These are phyloP conservation scores for Metschnikowia picachoensis DNA, from an alignment of 805 yeast species.

Conservation along the genomic window DNA sequence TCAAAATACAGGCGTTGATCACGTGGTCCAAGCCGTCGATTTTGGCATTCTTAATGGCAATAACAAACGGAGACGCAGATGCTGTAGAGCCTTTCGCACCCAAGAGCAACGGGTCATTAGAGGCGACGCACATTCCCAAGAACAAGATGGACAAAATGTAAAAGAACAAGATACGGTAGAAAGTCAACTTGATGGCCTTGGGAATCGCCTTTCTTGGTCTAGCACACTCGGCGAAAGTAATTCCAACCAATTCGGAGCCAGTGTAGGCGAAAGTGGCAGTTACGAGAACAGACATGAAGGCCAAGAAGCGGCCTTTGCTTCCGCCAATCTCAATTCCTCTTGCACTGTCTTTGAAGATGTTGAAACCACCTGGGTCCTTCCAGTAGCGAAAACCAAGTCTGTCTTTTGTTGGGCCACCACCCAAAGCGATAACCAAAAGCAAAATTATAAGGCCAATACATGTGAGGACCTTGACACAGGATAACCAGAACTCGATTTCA, in stretches of 20 bases:
- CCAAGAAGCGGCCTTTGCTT: conserved; percentile 52
- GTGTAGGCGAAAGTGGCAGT: conserved; percentile 67
- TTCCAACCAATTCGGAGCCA: conserved; percentile 68
- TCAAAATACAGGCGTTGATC: conserved; percentile 19
- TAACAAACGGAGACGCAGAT: conserved; percentile 21
- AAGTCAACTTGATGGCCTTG: conserved; percentile 63
- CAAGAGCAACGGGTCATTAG: conserved; percentile 18
- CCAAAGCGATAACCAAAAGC: conserved; percentile 61
- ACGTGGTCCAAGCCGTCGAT: conserved; percentile 22
- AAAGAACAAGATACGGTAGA: conserved; percentile 61
- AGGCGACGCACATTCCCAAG: conserved; percentile 56
- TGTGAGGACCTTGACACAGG: conserved; percentile 60
- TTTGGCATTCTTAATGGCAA: conserved; percentile 21
- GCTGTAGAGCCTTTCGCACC: conserved; percentile 16
- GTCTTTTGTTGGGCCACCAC: conserved; percentile 76
- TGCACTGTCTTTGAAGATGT: conserved; percentile 41
- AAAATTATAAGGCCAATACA: conserved; percentile 64
- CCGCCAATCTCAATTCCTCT: conserved; percentile 37
- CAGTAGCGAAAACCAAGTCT: conserved; percentile 71
- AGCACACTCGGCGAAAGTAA: conserved; percentile 70
- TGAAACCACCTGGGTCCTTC: conserved; percentile 64
- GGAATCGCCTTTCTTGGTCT: conserved; percentile 66
- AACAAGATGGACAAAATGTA: conserved; percentile 59
- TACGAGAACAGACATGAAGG: conserved; percentile 60
- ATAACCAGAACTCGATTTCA: conserved; percentile 49